Conservation (phyloP, 1,139 yeast species). For the Yamadazyma dushanensis region DNA sequence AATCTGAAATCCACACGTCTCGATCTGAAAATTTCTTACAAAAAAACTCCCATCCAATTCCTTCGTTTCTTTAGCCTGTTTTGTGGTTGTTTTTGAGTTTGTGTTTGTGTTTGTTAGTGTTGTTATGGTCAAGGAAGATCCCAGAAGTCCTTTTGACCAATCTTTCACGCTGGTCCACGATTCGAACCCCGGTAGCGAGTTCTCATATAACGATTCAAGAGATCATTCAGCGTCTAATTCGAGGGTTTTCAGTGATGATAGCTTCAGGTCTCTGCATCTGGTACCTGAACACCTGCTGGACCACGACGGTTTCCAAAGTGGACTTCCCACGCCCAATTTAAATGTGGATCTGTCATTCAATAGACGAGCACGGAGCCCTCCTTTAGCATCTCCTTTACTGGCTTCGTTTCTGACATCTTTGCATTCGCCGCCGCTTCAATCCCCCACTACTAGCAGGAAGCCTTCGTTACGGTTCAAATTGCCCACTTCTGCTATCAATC, state of each 20-base stretch:
- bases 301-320: slow-evolving; percentile 15
- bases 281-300: slow-evolving; percentile 7
- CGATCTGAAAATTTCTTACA: slow-evolving; percentile 1
- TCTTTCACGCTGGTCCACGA: slow-evolving; percentile 11
- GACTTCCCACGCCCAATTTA: slow-evolving; percentile 31
- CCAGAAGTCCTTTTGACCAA: slow-evolving; percentile 19
- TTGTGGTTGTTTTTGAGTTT: background rate
- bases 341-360: slow-evolving; percentile 14
- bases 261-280: slow-evolving; percentile 19
- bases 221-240: slow-evolving; percentile 4
- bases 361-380: background rate
- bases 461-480: slow-evolving; percentile 28
- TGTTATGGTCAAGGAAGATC: background rate
- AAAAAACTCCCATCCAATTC: background rate
- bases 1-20: background rate
- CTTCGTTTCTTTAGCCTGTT: background rate
- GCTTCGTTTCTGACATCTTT: background rate
- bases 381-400: slow-evolving; percentile 13
- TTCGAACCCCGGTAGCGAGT: slow-evolving; percentile 9
- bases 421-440: background rate
- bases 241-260: slow-evolving; percentile 21
- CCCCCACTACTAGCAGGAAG: slow-evolving; percentile 15
- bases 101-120: background rate
- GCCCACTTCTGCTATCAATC: slow-evolving; percentile 19
- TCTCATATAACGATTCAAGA: slow-evolving; percentile 9